A percentile compares a stretch with the other conserved stretches of the same genome.
Evolutionary conservation across 116 monocot genomes (phyloP).

Genomic region (Zostera marina): DNA sequence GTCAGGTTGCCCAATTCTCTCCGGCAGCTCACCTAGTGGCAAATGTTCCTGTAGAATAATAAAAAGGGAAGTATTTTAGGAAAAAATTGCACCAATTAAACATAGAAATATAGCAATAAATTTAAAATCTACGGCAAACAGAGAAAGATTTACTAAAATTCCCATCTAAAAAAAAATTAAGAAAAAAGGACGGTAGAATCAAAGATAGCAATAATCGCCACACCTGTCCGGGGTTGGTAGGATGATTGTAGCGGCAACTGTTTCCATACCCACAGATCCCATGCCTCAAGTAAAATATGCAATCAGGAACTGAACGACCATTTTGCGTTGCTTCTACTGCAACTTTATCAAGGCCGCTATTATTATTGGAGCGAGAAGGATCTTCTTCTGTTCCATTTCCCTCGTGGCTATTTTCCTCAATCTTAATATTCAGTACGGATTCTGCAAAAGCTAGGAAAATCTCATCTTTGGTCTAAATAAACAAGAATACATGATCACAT

Average conservation of each 20-base stretch:
- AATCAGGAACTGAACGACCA: constrained; percentile 18
- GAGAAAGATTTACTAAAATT: background rate
- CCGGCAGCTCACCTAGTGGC: constrained; percentile 4
- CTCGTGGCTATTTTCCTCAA: background rate
- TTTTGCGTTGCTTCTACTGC: background rate
- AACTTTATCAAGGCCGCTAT: background rate
- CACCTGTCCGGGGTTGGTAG: constrained; percentile 2
- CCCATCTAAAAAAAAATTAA: too few relatives aligned
- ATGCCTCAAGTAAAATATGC: constrained; percentile 38
- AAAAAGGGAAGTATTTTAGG: background rate
- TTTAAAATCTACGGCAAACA: background rate
- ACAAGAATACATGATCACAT: background rate
- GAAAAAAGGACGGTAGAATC: too few relatives aligned
- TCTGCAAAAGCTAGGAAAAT: background rate
- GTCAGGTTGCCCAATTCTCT: constrained; percentile 6
- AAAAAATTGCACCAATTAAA: background rate
- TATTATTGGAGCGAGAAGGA: background rate
- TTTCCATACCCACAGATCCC: constrained; percentile 56
- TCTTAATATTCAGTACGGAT: background rate
- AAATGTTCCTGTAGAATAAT: constrained; percentile 1
- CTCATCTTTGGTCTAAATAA: background rate
- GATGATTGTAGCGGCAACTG: constrained; percentile 52
- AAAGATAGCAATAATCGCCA: too few relatives aligned
- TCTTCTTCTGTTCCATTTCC: background rate
- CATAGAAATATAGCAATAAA: background rate